These are phyloP conservation scores for Penicillium chermesinum DNA, from an alignment of 495 filamentous ascomycete species.

Conservation along the genomic window DNA sequence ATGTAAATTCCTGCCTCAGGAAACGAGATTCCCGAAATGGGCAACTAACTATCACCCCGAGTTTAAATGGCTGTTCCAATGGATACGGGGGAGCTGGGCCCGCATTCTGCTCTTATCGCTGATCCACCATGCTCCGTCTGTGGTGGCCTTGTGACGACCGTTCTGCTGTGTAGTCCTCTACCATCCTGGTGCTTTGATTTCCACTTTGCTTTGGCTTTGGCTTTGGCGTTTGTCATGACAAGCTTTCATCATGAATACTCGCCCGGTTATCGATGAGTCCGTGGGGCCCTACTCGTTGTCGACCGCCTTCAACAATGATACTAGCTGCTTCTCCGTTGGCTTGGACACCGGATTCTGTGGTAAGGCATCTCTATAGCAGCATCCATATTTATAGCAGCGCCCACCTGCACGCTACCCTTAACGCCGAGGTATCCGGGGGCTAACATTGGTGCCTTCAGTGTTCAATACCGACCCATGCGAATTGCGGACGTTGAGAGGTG, in stretches of 20 bases:
- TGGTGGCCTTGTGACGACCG: too few species aligned
- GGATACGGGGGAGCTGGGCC: not conserved
- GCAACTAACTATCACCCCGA: not conserved
- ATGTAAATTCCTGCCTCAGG: slow-evolving; percentile 17
- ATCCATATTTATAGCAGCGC: not conserved
- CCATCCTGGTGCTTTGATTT: too few species aligned
- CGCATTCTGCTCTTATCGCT: slow-evolving; percentile 24
- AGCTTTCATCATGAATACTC: slow-evolving; percentile 72
- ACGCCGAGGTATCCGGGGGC: not conserved
- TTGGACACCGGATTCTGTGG: slow-evolving; percentile 83
- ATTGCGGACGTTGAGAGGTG: slow-evolving; percentile 64
- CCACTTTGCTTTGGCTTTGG: too few species aligned
- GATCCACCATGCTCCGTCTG: slow-evolving; percentile 12
- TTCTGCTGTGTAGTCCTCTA: too few species aligned
- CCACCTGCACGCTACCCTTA: not conserved
- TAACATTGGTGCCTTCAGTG: slow-evolving; percentile 44
- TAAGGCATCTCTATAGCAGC: slow-evolving; percentile 34
- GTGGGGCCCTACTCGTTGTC: slow-evolving; percentile 72
- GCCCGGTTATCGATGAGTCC: slow-evolving; percentile 76
- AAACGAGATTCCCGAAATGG: not conserved
- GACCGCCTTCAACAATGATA: slow-evolving; percentile 80
- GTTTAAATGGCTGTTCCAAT: not conserved
- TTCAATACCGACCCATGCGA: slow-evolving; percentile 74
- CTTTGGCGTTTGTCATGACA: slow-evolving; percentile 7
- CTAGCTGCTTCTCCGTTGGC: slow-evolving; percentile 83